Base-by-base conservation (phyloP, 2,329 filamentous ascomycete genomes). In the Verticillium dahliae region DNA sequence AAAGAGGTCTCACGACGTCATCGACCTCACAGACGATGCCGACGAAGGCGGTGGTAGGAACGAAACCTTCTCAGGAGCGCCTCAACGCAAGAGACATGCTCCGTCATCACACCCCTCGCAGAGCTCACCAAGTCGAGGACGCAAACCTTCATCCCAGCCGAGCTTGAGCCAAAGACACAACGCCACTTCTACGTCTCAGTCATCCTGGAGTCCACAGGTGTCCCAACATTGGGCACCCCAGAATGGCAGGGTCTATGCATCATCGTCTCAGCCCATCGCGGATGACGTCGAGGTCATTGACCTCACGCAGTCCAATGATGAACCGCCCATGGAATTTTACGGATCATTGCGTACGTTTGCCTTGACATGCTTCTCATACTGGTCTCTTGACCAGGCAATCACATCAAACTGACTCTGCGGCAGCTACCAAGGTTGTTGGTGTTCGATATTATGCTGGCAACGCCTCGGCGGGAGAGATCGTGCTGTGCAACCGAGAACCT, bases 401-500 rank as follows among this genome's bases (percentile, higher is more conserved):
- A 14, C 9, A 52, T 27, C 38, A 54, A 13, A 41, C 33, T 59
- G 33, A 59, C 55, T 56, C 4, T 14, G 10, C 4, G 13, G 4
- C 54, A 80, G 79, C 77, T 57, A 75, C 71, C 45, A 83, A 82
- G 66, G 78, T 83, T 62, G 81, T 83, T 2, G 81, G 81, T 6
- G 82, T 69, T 68, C 81, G 76, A 55, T 90, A 85, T 70, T 91
- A 91, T 71, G 74, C 73, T 60, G 88, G 88, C 1, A 77, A 81
- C 65, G 88, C 87, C 14, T 86, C 81, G 7, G 67, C 78, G 2
- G 86, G 87, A 31, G 88, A 91, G 70, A 78, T 82, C 60, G 85
- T 91, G 2, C 72, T 87, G 56, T 76, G 89, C 60, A 78, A 77
- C 39, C 79, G 90, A 69, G 88, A 94, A 69, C 87, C 89, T 1